Percentiles rank a stretch among this genome's conserved stretches.
Conservation (phyloP, 768 basidiomycete species). For the Boletus vermiculosoides region DNA sequence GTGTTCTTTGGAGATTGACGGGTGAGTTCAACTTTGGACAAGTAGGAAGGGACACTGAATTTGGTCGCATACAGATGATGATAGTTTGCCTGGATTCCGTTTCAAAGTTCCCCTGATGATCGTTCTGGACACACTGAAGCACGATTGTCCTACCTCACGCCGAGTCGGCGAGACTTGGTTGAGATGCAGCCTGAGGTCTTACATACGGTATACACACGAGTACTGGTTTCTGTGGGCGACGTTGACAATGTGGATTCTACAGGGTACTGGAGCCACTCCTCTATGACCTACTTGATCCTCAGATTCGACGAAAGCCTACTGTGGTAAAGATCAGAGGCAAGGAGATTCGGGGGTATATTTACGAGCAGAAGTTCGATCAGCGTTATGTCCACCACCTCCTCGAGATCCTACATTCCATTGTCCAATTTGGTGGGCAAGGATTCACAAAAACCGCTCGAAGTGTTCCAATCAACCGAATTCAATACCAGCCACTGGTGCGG, state of each 20-base stretch:
- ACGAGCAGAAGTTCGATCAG: slow-evolving; percentile 78
- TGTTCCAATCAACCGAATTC: slow-evolving; percentile 61
- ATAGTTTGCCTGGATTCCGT: slow-evolving; percentile 72
- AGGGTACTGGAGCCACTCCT: slow-evolving; percentile 92
- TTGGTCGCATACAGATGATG: slow-evolving; percentile 59
- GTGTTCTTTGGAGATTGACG: slow-evolving; percentile 86
- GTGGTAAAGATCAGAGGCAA: slow-evolving; percentile 57
- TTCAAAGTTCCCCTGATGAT: slow-evolving; percentile 87
- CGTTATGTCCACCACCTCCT: slow-evolving; percentile 68
- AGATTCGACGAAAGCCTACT: slow-evolving; percentile 52
- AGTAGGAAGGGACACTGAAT: slow-evolving; percentile 2
- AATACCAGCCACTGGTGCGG: slow-evolving; percentile 58
- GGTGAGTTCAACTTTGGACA: slow-evolving; percentile 45
- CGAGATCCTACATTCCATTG: slow-evolving; percentile 72
- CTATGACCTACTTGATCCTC: slow-evolving; percentile 70
- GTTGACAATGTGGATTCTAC: slow-evolving; percentile 5
- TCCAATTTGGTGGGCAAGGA: slow-evolving; percentile 87
- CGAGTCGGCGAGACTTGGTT: slow-evolving; percentile 96
- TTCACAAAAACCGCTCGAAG: slow-evolving; percentile 73
- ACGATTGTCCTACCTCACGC: slow-evolving; percentile 68
- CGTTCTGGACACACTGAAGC: slow-evolving; percentile 79
- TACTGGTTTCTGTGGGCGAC: not conserved
- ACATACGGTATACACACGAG: slow-evolving; percentile 60
- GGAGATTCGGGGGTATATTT: slow-evolving; percentile 64
- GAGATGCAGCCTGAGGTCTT: slow-evolving; percentile 89